phyloP scores from a whole-genome alignment of 257 asterid genomes.

The Echites panduratus region DNA sequence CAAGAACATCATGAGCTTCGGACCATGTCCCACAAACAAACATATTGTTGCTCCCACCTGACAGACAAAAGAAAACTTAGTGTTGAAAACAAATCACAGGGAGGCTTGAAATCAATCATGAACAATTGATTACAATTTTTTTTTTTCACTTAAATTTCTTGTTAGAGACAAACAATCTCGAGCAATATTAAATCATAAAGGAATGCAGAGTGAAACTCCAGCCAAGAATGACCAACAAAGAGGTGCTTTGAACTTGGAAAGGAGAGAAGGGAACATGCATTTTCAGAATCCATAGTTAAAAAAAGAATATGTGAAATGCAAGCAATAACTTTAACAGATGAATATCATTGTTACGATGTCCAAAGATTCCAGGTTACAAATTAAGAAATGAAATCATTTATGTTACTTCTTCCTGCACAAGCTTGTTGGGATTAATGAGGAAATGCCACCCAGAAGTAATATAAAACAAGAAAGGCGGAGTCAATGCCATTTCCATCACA shows the following conservation, averaged over 20 bases:
- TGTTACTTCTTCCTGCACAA: neutral
- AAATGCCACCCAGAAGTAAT: neutral
- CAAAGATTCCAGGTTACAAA: neutral
- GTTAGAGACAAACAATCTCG: neutral
- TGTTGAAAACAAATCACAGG: neutral
- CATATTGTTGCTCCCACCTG: constrained; percentile 51
- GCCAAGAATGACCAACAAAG: neutral
- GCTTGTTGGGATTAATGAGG: neutral
- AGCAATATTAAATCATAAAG: neutral
- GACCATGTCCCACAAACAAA: constrained; percentile 87
- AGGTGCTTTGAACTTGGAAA: neutral
- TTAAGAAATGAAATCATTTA: neutral
- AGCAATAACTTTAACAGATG: neutral
- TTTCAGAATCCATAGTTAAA: neutral
- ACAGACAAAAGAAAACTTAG: constrained; percentile 17
- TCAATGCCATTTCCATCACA: neutral
- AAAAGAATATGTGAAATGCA: neutral
- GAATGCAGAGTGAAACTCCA: neutral
- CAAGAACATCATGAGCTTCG: constrained; percentile 86
- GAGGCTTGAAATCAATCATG: neutral
- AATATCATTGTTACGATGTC: neutral
- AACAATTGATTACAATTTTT: neutral
- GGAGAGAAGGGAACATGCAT: neutral
- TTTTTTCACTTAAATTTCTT: neutral
- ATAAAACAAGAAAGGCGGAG: neutral